Evolutionary conservation across 2,329 filamentous ascomycete species (phyloP).

Genomic region (Ophiosphaerella narmari): DNA sequence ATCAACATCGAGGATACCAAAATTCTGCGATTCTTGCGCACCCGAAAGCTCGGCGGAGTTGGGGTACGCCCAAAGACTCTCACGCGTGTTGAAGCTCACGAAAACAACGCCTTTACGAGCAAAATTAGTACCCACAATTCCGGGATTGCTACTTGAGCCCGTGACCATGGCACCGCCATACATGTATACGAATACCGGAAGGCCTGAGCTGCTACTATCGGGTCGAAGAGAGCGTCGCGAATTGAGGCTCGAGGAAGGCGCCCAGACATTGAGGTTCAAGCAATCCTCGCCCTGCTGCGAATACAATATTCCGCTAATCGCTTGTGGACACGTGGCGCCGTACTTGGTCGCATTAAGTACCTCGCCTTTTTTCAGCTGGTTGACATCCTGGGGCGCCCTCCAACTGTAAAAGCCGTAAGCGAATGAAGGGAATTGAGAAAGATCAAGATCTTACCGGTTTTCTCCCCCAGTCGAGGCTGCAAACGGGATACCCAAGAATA

Average conservation of each 20-base stretch:
- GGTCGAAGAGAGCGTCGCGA: neutral
- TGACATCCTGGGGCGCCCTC: slow-evolving; percentile 21
- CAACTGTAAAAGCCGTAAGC: slow-evolving; percentile 14
- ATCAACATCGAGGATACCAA: slow-evolving; percentile 46
- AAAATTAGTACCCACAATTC: slow-evolving; percentile 49
- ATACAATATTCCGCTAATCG: slow-evolving; percentile 24
- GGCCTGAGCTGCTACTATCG: slow-evolving; percentile 2
- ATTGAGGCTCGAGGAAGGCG: slow-evolving; percentile 12
- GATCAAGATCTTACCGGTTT: slow-evolving; percentile 19
- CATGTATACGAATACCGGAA: slow-evolving; percentile 50
- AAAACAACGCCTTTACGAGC: slow-evolving; percentile 29
- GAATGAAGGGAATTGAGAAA: neutral
- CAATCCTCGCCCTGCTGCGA: slow-evolving; percentile 42
- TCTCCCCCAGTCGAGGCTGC: slow-evolving; percentile 27
- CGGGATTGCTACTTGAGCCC: slow-evolving; percentile 48
- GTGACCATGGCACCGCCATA: slow-evolving; percentile 52
- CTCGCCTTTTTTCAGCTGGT: slow-evolving; percentile 9
- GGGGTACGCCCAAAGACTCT: slow-evolving; percentile 49
- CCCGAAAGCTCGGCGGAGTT: slow-evolving; percentile 45
- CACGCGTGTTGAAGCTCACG: slow-evolving; percentile 34
- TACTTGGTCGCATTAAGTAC: slow-evolving; percentile 25
- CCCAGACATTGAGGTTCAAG: slow-evolving; percentile 44
- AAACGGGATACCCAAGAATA: slow-evolving; percentile 31
- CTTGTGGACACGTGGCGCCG: slow-evolving; percentile 30
- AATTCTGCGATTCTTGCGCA: slow-evolving; percentile 28